Evolutionary conservation across 2,329 filamentous ascomycete species (phyloP).

Genomic region (Tolypocladium paradoxum): DNA sequence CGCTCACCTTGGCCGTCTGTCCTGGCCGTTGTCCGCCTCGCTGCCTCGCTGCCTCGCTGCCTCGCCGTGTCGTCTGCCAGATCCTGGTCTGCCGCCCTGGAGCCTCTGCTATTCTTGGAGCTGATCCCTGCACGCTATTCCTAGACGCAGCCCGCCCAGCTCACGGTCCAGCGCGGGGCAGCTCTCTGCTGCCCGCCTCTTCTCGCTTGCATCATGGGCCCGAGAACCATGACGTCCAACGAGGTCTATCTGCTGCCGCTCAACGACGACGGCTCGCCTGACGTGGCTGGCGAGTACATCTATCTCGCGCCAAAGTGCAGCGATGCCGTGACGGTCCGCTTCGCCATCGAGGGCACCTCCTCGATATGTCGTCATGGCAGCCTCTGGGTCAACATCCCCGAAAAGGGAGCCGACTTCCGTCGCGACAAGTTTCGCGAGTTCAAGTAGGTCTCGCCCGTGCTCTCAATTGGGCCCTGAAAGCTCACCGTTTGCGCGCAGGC

Average conservation of each 20-base stretch:
- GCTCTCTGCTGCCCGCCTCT: constrained; percentile 9
- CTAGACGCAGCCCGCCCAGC: not conserved
- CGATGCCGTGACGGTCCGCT: constrained; percentile 70
- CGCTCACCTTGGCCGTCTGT: not conserved
- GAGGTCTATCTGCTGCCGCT: constrained; percentile 82
- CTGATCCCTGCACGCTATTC: not conserved
- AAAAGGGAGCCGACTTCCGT: constrained; percentile 62
- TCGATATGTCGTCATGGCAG: constrained; percentile 92
- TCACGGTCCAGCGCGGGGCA: constrained; percentile 9
- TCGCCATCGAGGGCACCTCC: constrained; percentile 87
- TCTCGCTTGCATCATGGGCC: constrained; percentile 38
- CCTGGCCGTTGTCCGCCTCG: too few relatives aligned
- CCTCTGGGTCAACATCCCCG: constrained; percentile 92
- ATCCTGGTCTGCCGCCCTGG: not conserved
- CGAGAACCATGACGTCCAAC: constrained; percentile 51
- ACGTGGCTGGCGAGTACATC: constrained; percentile 82
- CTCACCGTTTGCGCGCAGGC: constrained; percentile 34
- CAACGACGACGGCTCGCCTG: constrained; percentile 85
- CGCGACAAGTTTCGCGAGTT: constrained; percentile 76
- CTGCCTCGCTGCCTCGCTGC: not conserved
- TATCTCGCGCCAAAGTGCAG: constrained; percentile 69
- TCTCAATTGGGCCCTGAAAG: not conserved
- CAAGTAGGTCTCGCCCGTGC: constrained; percentile 50
- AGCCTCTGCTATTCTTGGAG: not conserved
- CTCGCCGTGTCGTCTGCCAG: not conserved